Evolutionary conservation across 2,329 filamentous ascomycete species (phyloP).

Genomic region (Talaromyces sp.): DNA sequence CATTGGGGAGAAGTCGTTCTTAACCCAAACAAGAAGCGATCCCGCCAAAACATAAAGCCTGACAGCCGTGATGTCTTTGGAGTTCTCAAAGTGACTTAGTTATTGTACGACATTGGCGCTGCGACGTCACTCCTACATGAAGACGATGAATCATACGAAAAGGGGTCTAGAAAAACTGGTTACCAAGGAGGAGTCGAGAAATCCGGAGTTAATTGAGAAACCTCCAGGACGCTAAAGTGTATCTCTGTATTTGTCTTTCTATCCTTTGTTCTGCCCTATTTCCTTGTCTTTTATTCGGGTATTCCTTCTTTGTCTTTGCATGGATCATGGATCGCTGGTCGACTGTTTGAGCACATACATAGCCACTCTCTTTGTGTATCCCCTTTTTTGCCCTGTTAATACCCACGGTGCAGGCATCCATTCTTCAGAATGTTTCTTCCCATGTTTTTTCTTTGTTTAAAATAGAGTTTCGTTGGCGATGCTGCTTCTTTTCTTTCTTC

Average conservation of each 20-base stretch:
- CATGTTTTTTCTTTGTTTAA: background rate
- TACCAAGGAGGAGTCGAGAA: slow-evolving; percentile 9
- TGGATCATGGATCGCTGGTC: slow-evolving; percentile 35
- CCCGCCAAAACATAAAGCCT: slow-evolving; percentile 28
- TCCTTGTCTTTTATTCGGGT: slow-evolving; percentile 6
- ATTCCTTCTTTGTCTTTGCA: slow-evolving; percentile 18
- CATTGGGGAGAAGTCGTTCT: slow-evolving; percentile 50
- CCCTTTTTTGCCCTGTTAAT: slow-evolving; percentile 21
- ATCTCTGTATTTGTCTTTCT: background rate
- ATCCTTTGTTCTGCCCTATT: background rate
- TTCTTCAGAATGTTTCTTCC: slow-evolving; percentile 1
- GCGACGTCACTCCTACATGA: slow-evolving; percentile 11
- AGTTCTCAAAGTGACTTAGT: slow-evolving; percentile 39
- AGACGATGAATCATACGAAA: slow-evolving; percentile 18
- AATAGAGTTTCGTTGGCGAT: slow-evolving; percentile 3
- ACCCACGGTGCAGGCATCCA: slow-evolving; percentile 22
- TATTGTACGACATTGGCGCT: slow-evolving; percentile 4
- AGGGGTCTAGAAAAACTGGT: slow-evolving; percentile 2
- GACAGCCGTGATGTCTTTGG: slow-evolving; percentile 43
- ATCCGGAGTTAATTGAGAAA: background rate
- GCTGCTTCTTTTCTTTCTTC: background rate
- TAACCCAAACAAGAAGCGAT: slow-evolving; percentile 41
- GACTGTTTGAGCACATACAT: slow-evolving; percentile 28
- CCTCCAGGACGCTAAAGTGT: background rate
- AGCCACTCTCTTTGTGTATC: slow-evolving; percentile 20